A percentile compares a stretch with the other conserved stretches of the same genome.
phyloP scores from a whole-genome alignment of 2,329 filamentous ascomycete species.

The Endoconidiophora polonica region DNA sequence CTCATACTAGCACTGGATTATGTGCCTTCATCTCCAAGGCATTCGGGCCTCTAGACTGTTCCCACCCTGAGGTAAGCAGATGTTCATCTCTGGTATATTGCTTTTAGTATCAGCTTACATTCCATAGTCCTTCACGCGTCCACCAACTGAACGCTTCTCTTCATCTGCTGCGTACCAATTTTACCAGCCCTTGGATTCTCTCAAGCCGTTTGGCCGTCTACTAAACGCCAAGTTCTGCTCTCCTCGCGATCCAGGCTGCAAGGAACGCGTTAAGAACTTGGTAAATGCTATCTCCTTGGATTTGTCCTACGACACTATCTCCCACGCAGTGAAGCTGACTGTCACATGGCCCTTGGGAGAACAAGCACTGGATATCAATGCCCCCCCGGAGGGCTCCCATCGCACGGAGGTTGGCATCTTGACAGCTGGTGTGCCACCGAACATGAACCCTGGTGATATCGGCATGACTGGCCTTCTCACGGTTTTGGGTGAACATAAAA shows the following conservation, averaged over 20 bases:
- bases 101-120: not conserved
- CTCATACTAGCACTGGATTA: conserved; percentile 19
- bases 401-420: conserved; percentile 72
- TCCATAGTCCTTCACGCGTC: conserved; percentile 39
- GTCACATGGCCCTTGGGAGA: conserved; percentile 40
- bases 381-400: conserved; percentile 18
- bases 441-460: conserved; percentile 53
- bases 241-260: conserved; percentile 30
- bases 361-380: not conserved
- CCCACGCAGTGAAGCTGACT: conserved; percentile 47
- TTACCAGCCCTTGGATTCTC: conserved; percentile 44
- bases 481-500: conserved; percentile 57
- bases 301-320: conserved; percentile 56
- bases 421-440: conserved; percentile 41
- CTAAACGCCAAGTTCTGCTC: conserved; percentile 36
- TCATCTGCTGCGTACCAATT: conserved; percentile 47
- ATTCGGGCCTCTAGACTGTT: conserved; percentile 43
- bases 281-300: conserved; percentile 49
- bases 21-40: conserved; percentile 41
- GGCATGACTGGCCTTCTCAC: conserved; percentile 63
- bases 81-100: not conserved
- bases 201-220: conserved; percentile 38
- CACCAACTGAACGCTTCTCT: conserved; percentile 26
- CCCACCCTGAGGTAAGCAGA: conserved; percentile 13
- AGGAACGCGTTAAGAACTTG: conserved; percentile 26